A percentile compares a stretch with the other conserved stretches of the same genome.
These are phyloP conservation scores for Mycosphaerella sp. DNA, from an alignment of 2,329 filamentous ascomycete species.

Conservation along the genomic window DNA sequence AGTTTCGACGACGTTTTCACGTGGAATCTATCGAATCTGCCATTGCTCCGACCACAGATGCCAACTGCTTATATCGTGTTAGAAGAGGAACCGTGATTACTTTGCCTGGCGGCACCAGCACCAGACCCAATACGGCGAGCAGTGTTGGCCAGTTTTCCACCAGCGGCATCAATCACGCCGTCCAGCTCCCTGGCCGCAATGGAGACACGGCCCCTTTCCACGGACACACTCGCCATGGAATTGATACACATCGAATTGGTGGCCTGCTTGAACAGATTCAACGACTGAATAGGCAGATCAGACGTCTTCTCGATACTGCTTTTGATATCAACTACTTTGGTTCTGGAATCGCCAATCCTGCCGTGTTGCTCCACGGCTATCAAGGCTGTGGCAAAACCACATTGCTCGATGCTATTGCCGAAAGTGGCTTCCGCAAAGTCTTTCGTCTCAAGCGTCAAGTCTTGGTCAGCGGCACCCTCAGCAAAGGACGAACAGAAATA, in stretches of 20 bases:
- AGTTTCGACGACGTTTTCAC: conserved; percentile 56
- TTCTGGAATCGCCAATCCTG: conserved; percentile 32
- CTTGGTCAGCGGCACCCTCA: conserved; percentile 33
- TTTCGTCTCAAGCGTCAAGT: conserved; percentile 51
- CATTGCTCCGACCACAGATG: conserved; percentile 11
- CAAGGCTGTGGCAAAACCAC: conserved; percentile 79
- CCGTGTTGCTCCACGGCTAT: conserved; percentile 71
- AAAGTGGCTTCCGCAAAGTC: conserved; percentile 61
- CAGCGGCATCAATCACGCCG: background rate
- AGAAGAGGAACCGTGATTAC: background rate
- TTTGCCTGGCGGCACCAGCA: background rate
- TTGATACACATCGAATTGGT: conserved; percentile 50
- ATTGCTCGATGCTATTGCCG: conserved; percentile 60
- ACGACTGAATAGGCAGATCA: conserved; percentile 61
- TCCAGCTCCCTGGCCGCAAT: background rate
- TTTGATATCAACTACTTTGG: conserved; percentile 1
- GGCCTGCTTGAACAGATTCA: conserved; percentile 60
- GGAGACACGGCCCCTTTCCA: background rate
- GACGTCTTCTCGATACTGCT: conserved; percentile 21
- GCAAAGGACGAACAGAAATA: conserved; percentile 47
- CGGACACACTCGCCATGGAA: background rate
- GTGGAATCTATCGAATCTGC: conserved; percentile 49
- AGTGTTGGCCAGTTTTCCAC: background rate
- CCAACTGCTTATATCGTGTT: conserved; percentile 1
- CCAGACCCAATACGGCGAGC: background rate